A percentile compares a stretch with the other conserved stretches of the same genome.
These are phyloP conservation scores for Pythium aphanidermatum DNA, from an alignment of 352 stramenopile species.

Conservation along the genomic window DNA sequence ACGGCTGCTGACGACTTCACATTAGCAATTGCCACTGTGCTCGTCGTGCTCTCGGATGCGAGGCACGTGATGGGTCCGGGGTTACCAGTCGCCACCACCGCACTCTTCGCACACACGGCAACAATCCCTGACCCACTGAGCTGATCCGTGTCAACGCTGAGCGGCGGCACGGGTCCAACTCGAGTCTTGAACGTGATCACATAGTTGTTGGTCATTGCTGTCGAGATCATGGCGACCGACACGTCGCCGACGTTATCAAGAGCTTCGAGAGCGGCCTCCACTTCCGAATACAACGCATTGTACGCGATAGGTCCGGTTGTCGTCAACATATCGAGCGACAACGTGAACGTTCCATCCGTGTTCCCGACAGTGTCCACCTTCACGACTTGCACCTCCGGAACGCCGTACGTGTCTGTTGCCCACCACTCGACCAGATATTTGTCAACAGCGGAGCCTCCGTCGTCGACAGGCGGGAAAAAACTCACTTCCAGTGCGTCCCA, in stretches of 20 bases:
- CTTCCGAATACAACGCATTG: slow-evolving; percentile 52
- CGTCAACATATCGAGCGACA: slow-evolving; percentile 44
- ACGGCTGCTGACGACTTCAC: slow-evolving; percentile 29
- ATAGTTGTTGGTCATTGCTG: slow-evolving; percentile 31
- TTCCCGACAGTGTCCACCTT: slow-evolving; percentile 77
- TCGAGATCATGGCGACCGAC: slow-evolving; percentile 36
- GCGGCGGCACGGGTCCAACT: slow-evolving; percentile 20
- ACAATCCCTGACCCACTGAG: slow-evolving; percentile 31
- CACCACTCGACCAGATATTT: slow-evolving; percentile 89
- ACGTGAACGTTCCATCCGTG: slow-evolving; percentile 78
- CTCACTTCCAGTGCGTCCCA: slow-evolving; percentile 64
- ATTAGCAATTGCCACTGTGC: slow-evolving; percentile 18
- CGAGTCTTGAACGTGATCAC: slow-evolving; percentile 54
- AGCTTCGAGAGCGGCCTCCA: slow-evolving; percentile 77
- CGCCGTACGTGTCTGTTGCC: slow-evolving; percentile 42
- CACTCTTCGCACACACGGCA: slow-evolving; percentile 48
- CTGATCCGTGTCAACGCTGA: slow-evolving; percentile 30
- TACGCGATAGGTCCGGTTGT: slow-evolving; percentile 50
- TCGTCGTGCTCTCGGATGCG: slow-evolving; percentile 35
- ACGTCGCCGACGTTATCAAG: slow-evolving; percentile 79
- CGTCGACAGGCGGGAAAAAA: slow-evolving; percentile 78
- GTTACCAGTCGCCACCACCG: slow-evolving; percentile 16
- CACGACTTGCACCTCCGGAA: slow-evolving; percentile 68
- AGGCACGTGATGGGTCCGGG: slow-evolving; percentile 39
- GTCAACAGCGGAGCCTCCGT: slow-evolving; percentile 82